Base-by-base conservation (phyloP, 2,329 filamentous ascomycete genomes). In the Fusarium haematococcum region DNA sequence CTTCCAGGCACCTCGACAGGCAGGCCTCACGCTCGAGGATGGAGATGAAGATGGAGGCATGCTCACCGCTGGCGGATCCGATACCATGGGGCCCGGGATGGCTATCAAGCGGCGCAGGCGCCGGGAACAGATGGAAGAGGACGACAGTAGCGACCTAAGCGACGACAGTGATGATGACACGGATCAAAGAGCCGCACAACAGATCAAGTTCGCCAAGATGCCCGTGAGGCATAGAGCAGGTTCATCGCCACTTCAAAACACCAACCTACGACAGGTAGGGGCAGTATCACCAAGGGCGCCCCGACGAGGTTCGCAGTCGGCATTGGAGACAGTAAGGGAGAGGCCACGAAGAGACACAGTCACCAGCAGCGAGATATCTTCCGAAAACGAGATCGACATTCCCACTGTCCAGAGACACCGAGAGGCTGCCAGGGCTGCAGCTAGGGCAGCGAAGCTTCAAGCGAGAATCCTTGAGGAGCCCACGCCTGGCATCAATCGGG, bases 161-260 rank as follows among this genome's bases (percentile, higher is more conserved):
- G 94, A 97, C 78, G 93, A 96, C 76, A 96, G 93, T 77, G 94
- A 97, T 60, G 93, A 95, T 27, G 93, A 95, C 62, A 87, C 89
- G 2, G 92, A 94, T 66, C 88, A 91, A 71, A 92, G 94, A 64
- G 93, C 94, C 52, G 93, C 93, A 3, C 94, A 97, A 80, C 94
- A 97, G 81, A 98, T 98, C 81, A 95, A 96, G 80, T 99, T 99
- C 83, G 91, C 93, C 58, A 98, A 98, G 84, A 96, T 98, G 94
- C 96, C 97, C 1, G 89, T 98, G 50, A 91, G 95, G 33, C 91
- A 91, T 75, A 91, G 96, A 65, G 94, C 95, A 30, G 96, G 94
- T 13, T 98, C 95, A 1, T 98, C 96, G 57, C 96, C 96, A 5
- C 91, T 94, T 41, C 92, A 94, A 75, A 90, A 88, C 16, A 91